Conservation (phyloP, 1,284 basidiomycete genomes). For the Malassezia sp. region DNA sequence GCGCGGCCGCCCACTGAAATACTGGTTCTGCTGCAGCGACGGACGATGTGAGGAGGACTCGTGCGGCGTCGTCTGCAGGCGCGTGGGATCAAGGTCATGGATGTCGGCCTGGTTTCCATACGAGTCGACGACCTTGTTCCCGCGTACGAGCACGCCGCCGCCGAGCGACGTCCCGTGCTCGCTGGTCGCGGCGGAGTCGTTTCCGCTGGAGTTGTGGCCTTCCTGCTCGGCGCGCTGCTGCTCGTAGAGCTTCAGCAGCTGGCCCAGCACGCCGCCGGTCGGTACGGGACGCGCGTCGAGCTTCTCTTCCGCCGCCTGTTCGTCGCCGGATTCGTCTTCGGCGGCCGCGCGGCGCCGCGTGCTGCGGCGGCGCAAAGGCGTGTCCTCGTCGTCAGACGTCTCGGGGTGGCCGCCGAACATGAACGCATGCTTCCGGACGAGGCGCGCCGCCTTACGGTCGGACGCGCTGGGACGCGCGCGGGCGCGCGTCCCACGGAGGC, state of each 20-base stretch:
- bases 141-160: slow-evolving; percentile 2
- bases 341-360: too few species aligned
- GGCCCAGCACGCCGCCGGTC: slow-evolving; percentile 38
- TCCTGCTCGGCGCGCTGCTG: slow-evolving; percentile 3
- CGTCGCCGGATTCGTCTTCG: too few species aligned
- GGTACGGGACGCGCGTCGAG: slow-evolving; percentile 36
- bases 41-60: too few species aligned
- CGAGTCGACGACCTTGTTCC: slow-evolving; percentile 1
- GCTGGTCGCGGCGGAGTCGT: not conserved
- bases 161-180: not conserved
- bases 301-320: slow-evolving; percentile 30
- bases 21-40: too few species aligned
- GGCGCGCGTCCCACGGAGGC: slow-evolving; percentile 28
- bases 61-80: too few species aligned
- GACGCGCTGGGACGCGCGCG: slow-evolving; percentile 32
- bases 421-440: slow-evolving; percentile 38
- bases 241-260: slow-evolving; percentile 42
- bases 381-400: slow-evolving; percentile 21
- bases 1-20: not conserved
- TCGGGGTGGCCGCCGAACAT: slow-evolving; percentile 8
- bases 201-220: not conserved
- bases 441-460: slow-evolving; percentile 35
- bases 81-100: not conserved
- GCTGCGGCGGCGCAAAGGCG: too few species aligned
- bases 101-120: slow-evolving; percentile 9